phyloP scores from a whole-genome alignment of 1,139 yeast species.

The Diutina ranongensis region DNA sequence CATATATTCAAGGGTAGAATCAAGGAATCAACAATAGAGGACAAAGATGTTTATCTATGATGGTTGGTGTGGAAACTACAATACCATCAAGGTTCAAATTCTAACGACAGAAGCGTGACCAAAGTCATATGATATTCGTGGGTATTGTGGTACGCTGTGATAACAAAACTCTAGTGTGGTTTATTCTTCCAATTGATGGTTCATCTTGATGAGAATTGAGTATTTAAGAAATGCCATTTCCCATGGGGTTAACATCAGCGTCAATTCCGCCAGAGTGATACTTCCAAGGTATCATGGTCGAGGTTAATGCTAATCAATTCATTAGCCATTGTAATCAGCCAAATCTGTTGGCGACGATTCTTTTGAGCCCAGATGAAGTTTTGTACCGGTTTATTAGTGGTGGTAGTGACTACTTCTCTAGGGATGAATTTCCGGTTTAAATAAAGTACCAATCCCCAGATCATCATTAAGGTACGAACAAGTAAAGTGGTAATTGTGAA shows the following conservation, averaged over 20 bases:
- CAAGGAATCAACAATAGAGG: too few relatives aligned
- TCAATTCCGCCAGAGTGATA: slow-evolving; percentile 27
- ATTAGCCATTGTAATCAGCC: slow-evolving; percentile 38
- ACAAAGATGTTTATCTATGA: too few relatives aligned
- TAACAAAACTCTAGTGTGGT: too few relatives aligned
- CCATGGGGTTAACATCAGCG: slow-evolving; percentile 31
- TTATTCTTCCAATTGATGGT: too few relatives aligned
- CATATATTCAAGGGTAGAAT: too few relatives aligned
- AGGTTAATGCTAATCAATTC: slow-evolving; percentile 45
- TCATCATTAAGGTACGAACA: slow-evolving; percentile 72
- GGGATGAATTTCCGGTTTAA: slow-evolving; percentile 70
- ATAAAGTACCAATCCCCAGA: slow-evolving; percentile 63
- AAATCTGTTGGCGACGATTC: slow-evolving; percentile 15
- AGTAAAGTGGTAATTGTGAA: slow-evolving; percentile 52
- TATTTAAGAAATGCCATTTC: slow-evolving; percentile 42
- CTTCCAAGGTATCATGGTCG: slow-evolving; percentile 15
- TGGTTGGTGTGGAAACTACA: too few relatives aligned
- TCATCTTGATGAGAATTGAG: too few relatives aligned
- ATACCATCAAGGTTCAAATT: too few relatives aligned
- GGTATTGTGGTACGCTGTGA: too few relatives aligned
- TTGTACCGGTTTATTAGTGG: slow-evolving; percentile 33
- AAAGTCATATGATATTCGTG: too few relatives aligned
- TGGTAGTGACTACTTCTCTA: slow-evolving; percentile 46
- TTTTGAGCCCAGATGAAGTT: slow-evolving; percentile 34
- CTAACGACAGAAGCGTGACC: too few relatives aligned